phyloP scores from a whole-genome alignment of 371 early-diverging fungal genomes.

The Encephalitozoon intestinalis region DNA sequence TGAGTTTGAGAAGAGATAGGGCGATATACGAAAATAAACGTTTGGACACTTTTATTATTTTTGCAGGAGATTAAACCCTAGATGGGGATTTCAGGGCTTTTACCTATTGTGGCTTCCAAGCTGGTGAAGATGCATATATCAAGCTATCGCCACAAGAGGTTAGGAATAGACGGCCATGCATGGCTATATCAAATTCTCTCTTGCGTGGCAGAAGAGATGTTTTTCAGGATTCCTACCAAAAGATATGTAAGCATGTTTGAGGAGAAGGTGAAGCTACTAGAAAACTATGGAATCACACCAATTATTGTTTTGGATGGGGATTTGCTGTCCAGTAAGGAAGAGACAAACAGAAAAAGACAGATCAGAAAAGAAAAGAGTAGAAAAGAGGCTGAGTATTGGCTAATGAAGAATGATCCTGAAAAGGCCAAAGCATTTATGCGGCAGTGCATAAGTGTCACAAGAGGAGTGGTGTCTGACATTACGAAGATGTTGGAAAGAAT shows the following conservation, averaged over 20 bases:
- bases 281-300: slow-evolving; percentile 64
- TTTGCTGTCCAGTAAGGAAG: slow-evolving; percentile 70
- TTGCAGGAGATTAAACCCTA: not conserved
- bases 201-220: slow-evolving; percentile 51
- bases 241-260: slow-evolving; percentile 45
- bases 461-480: slow-evolving; percentile 58
- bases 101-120: slow-evolving; percentile 57
- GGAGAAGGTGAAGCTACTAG: slow-evolving; percentile 44
- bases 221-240: slow-evolving; percentile 20
- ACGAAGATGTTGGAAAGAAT: slow-evolving; percentile 62
- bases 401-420: slow-evolving; percentile 23
- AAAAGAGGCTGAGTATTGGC: slow-evolving; percentile 33
- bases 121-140: slow-evolving; percentile 37
- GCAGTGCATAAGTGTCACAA: slow-evolving; percentile 41
- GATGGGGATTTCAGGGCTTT: slow-evolving; percentile 61
- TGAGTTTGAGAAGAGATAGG: slow-evolving; percentile 30
- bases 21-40: not conserved
- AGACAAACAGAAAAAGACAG: slow-evolving; percentile 68
- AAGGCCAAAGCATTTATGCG: slow-evolving; percentile 52
- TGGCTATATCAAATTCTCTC: slow-evolving; percentile 58
- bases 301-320: slow-evolving; percentile 87
- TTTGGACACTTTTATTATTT: not conserved
- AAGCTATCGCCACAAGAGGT: slow-evolving; percentile 30
- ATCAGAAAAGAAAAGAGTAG: slow-evolving; percentile 30
- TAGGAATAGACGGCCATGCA: slow-evolving; percentile 60